Evolutionary conservation across 192 early-diverging fungal genomes (phyloP).

Genomic region (Gigaspora rosea): DNA sequence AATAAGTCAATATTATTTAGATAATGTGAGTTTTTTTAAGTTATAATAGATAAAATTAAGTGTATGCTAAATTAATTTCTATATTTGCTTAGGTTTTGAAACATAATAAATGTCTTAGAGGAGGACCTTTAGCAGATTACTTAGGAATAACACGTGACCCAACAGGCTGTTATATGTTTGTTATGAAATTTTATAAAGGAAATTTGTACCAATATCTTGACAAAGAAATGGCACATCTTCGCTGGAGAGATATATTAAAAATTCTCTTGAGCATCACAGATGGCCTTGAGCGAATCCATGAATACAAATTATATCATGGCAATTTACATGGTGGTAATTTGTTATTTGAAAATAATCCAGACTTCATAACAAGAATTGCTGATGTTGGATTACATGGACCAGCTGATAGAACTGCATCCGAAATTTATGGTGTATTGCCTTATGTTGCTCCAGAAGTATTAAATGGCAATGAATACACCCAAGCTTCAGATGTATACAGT

Average conservation of each 20-base stretch:
- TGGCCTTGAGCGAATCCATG: conserved; percentile 2
- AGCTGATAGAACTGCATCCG: background rate
- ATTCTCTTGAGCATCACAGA: background rate
- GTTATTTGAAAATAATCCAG: background rate
- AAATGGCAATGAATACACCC: background rate
- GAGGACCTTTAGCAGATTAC: background rate
- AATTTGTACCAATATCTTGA: conserved; percentile 2
- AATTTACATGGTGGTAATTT: conserved; percentile 27
- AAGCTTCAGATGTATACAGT: conserved; percentile 42
- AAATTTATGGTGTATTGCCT: conserved; percentile 37
- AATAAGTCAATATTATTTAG: background rate
- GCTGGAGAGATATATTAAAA: background rate
- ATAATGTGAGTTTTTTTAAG: background rate
- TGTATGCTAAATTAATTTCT: background rate
- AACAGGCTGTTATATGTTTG: background rate
- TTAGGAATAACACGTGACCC: conserved; percentile 6
- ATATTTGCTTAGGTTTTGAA: background rate
- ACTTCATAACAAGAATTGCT: background rate
- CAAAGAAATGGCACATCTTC: background rate
- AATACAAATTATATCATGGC: background rate
- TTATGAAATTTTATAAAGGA: conserved; percentile 3
- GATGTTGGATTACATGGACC: conserved; percentile 13
- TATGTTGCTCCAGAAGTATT: conserved; percentile 41
- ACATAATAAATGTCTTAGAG: background rate
- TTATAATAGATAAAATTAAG: background rate